Percentiles rank a stretch among this genome's conserved stretches.
Conservation (phyloP, 2,329 filamentous ascomycete genomes). For the Neurospora crassa region DNA sequence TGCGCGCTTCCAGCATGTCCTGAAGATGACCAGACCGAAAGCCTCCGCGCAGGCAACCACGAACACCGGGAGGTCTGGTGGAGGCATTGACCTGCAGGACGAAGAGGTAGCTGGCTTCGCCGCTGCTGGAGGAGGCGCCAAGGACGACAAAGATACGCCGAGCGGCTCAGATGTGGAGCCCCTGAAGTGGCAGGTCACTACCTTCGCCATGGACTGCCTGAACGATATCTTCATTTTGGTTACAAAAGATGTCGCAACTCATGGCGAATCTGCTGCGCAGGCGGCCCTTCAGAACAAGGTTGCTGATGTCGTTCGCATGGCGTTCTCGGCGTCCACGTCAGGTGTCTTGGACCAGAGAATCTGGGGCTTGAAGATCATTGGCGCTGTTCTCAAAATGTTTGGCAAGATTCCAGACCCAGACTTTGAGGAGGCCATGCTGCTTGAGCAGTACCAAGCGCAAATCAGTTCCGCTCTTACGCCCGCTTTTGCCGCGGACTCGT, state of each 20-base stretch:
- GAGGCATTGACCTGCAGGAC: slow-evolving; percentile 74
- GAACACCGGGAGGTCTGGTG: slow-evolving; percentile 35
- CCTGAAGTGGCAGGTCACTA: slow-evolving; percentile 88
- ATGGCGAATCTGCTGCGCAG: slow-evolving; percentile 71
- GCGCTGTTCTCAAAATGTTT: slow-evolving; percentile 90
- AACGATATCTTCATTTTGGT: slow-evolving; percentile 73
- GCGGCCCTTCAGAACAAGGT: slow-evolving; percentile 71
- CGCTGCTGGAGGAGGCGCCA: slow-evolving; percentile 53
- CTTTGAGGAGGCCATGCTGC: slow-evolving; percentile 89
- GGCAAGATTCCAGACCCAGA: slow-evolving; percentile 92
- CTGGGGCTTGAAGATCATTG: slow-evolving; percentile 87
- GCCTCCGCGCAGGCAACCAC: slow-evolving; percentile 41
- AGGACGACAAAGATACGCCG: slow-evolving; percentile 44
- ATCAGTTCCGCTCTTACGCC: slow-evolving; percentile 95
- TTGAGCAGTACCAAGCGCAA: slow-evolving; percentile 97
- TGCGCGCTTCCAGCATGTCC: slow-evolving; percentile 73
- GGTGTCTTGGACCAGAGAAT: slow-evolving; percentile 84
- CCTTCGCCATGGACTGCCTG: slow-evolving; percentile 85
- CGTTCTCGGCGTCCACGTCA: slow-evolving; percentile 93
- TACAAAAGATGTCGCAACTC: slow-evolving; percentile 66
- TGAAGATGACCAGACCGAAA: slow-evolving; percentile 76
- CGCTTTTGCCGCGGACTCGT: slow-evolving; percentile 91
- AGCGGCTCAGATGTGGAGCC: slow-evolving; percentile 66
- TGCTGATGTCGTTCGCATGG: slow-evolving; percentile 90
- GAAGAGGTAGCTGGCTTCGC: slow-evolving; percentile 96